Conservation (phyloP, 1,284 basidiomycete species). For the Cryptococcus hybrid region DNA sequence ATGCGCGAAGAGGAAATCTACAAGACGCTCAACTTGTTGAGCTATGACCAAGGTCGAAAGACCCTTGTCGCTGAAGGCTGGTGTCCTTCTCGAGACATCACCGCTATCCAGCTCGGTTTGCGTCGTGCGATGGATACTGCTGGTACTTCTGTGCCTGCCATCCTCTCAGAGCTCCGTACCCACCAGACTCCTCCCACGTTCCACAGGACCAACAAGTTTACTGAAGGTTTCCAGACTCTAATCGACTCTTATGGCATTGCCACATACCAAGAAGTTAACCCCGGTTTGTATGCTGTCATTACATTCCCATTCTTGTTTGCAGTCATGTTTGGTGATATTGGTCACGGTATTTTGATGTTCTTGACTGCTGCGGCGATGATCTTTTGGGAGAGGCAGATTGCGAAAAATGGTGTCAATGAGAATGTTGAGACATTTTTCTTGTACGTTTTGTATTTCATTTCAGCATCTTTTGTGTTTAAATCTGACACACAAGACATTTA, state of each 20-base stretch:
- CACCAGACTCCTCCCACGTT: slow-evolving; percentile 93
- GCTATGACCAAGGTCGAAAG: slow-evolving; percentile 89
- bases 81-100: slow-evolving; percentile 91
- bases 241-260: slow-evolving; percentile 98
- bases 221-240: slow-evolving; percentile 95
- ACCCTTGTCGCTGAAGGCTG: slow-evolving; percentile 97
- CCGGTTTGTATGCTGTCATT: slow-evolving; percentile 88
- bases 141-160: slow-evolving; percentile 87
- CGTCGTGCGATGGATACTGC: slow-evolving; percentile 94
- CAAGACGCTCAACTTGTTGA: slow-evolving; percentile 90
- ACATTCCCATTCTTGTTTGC: slow-evolving; percentile 99
- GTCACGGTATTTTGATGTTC: slow-evolving; percentile 86
- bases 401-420: slow-evolving; percentile 69
- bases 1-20: slow-evolving; percentile 96
- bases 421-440: slow-evolving; percentile 91
- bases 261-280: slow-evolving; percentile 96
- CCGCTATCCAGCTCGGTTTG: slow-evolving; percentile 81
- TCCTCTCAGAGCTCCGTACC: slow-evolving; percentile 86
- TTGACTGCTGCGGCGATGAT: slow-evolving; percentile 81
- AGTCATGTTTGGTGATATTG: slow-evolving; percentile 99
- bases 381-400: slow-evolving; percentile 71
- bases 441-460: slow-evolving; percentile 55
- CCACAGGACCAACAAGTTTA: slow-evolving; percentile 94
- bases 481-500: slow-evolving; percentile 6
- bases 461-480: neutral